Base-by-base conservation (phyloP, 73 alveolate genomes). In the Symbiodinium natans region DNA sequence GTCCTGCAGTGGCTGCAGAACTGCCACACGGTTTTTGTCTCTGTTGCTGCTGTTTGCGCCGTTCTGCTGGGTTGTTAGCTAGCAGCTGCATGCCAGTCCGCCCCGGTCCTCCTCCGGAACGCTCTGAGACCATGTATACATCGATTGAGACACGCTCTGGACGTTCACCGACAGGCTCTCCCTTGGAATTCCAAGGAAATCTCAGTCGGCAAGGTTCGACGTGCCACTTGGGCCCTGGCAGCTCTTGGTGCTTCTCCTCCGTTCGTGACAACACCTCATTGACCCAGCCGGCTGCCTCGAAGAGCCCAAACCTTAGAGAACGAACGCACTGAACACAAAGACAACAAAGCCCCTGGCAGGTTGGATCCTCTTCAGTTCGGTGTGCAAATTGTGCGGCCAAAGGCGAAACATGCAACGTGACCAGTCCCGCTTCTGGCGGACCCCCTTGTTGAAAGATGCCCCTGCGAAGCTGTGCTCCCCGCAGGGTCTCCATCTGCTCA, bases 401-500 rank as follows among this genome's bases (percentile, higher is more conserved):
- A 46, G 6, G 59, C 59, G 6, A 46, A 46, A 46, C 59, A 46
- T 46, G 59, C 59, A 46, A 46, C n/a, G n/a, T n/a, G n/a, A n/a
- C n/a, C n/a, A n/a, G n/a, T n/a, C n/a, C n/a, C n/a, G n/a, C n/a
- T n/a, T n/a, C n/a, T n/a, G n/a, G n/a, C n/a, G n/a, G n/a, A n/a
- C n/a, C n/a, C n/a, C n/a, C n/a, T n/a, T n/a, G n/a, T n/a, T n/a
- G n/a, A n/a, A n/a, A n/a, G n/a, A n/a, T n/a, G n/a, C n/a, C 71
- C 23, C 71, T 52, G 59, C 17, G 33, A 56, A 7, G 27, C 75
- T 56, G 31, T 23, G 80, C 80, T 23, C 80, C 80, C 3, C 80
- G 36, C 80, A 63, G 13, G 36, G 80, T 63, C 80, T 63, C 80
- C 80, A 63, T 63, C 80, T 63, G 80, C 80, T 63, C 80, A 63